These are phyloP conservation scores for Agrostemma githago DNA, from an alignment of 148 eudicot species.

Conservation along the genomic window DNA sequence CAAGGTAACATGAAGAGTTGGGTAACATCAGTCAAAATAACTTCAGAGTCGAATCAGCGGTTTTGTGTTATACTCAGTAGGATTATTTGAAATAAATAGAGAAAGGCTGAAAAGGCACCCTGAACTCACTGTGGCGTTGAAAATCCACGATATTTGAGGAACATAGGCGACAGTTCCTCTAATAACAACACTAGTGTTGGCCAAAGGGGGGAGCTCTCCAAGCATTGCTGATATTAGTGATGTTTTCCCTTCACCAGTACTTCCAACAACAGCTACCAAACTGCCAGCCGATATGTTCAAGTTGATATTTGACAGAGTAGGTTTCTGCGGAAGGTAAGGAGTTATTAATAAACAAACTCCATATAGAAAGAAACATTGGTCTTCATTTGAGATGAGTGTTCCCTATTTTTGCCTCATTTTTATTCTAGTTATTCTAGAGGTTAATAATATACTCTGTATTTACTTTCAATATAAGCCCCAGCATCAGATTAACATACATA, in stretches of 20 bases:
- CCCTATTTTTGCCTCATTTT: not conserved
- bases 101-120: not conserved
- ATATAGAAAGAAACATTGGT: not conserved
- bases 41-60: not conserved
- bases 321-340: slow-evolving; percentile 40
- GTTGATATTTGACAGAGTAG: slow-evolving; percentile 68
- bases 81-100: not conserved
- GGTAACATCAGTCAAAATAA: not conserved
- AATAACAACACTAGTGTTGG: slow-evolving; percentile 46
- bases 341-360: not conserved
- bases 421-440: not conserved
- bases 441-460: too few relatives aligned
- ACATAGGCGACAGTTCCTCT: slow-evolving; percentile 89
- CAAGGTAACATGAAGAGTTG: not conserved
- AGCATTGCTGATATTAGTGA: slow-evolving; percentile 96
- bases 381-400: not conserved
- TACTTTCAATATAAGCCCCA: not conserved
- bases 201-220: slow-evolving; percentile 71
- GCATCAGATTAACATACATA: not conserved
- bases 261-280: slow-evolving; percentile 83
- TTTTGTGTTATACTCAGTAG: not conserved
- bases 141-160: slow-evolving; percentile 96
- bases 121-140: slow-evolving; percentile 84
- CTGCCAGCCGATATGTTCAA: slow-evolving; percentile 78
- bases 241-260: slow-evolving; percentile 97